phyloP scores from a whole-genome alignment of 306 rosid species.

The Quercus alba region DNA sequence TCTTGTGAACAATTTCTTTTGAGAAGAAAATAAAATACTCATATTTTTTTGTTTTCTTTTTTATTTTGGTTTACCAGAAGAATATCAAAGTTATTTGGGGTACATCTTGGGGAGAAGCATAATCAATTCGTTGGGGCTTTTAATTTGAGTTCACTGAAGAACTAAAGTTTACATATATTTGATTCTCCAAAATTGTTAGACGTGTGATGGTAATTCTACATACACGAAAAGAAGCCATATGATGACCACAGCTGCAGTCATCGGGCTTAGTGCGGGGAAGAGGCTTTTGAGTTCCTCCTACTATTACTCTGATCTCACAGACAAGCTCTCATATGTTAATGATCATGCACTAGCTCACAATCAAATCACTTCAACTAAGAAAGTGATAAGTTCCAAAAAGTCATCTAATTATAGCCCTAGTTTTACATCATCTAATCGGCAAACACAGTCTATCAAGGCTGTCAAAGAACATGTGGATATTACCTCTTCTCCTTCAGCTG shows the following conservation, averaged over 20 bases:
- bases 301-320: conserved; percentile 68
- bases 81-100: conserved; percentile 8
- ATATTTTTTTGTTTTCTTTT: background rate
- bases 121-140: background rate
- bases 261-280: conserved; percentile 84
- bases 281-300: conserved; percentile 77
- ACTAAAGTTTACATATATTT: conserved; percentile 14
- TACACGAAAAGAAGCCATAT: conserved; percentile 38
- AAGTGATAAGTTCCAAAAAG: conserved; percentile 47
- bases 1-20: background rate
- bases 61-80: conserved; percentile 15
- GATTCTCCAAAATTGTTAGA: conserved; percentile 7
- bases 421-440: conserved; percentile 37
- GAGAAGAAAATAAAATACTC: background rate
- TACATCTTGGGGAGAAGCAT: conserved; percentile 28
- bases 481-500: conserved; percentile 34
- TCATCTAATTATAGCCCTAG: conserved; percentile 49
- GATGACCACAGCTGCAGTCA: conserved; percentile 92
- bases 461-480: conserved; percentile 58
- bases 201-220: conserved; percentile 45
- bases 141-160: conserved; percentile 1
- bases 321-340: conserved; percentile 48
- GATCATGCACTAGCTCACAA: conserved; percentile 52
- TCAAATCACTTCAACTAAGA: conserved; percentile 52
- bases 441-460: conserved; percentile 58